These are phyloP conservation scores for Pseudotulostoma volvatum DNA, from an alignment of 495 filamentous ascomycete genomes.

Conservation along the genomic window DNA sequence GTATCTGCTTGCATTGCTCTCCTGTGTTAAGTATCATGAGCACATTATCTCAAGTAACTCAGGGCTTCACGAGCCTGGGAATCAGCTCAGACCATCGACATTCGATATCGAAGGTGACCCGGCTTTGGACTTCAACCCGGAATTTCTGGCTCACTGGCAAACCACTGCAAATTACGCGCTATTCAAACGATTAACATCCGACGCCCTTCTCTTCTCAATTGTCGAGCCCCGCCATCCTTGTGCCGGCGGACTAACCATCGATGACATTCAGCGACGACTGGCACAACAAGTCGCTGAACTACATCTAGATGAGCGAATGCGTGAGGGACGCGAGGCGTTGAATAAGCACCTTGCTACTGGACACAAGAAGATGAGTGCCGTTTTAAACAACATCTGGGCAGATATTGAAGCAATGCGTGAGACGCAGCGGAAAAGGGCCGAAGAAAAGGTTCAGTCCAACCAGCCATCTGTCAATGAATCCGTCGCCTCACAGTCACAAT, in stretches of 20 bases:
- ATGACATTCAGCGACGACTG: slow-evolving; percentile 82
- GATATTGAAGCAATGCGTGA: slow-evolving; percentile 80
- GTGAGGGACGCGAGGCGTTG: slow-evolving; percentile 58
- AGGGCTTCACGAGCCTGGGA: slow-evolving; percentile 11
- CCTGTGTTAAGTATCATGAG: slow-evolving; percentile 75
- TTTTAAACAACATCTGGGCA: slow-evolving; percentile 73
- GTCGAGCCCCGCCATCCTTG: slow-evolving; percentile 85
- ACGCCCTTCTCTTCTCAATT: slow-evolving; percentile 83
- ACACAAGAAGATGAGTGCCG: slow-evolving; percentile 64
- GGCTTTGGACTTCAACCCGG: slow-evolving; percentile 56
- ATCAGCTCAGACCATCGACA: slow-evolving; percentile 18
- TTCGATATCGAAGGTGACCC: slow-evolving; percentile 64
- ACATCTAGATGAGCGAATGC: slow-evolving; percentile 72
- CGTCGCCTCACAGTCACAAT: slow-evolving; percentile 10
- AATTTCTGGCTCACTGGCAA: slow-evolving; percentile 62
- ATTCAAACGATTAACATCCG: slow-evolving; percentile 58
- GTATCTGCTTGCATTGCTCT: slow-evolving; percentile 78
- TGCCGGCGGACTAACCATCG: slow-evolving; percentile 85
- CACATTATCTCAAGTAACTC: slow-evolving; percentile 35
- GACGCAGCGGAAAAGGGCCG: slow-evolving; percentile 53
- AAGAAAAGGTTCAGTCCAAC: slow-evolving; percentile 34
- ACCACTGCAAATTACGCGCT: slow-evolving; percentile 77
- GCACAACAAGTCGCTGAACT: slow-evolving; percentile 78
- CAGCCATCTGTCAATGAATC: slow-evolving; percentile 17
- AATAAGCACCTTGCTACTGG: slow-evolving; percentile 68